Conservation (phyloP, 768 basidiomycete genomes). For the Leccinum barrowsii region DNA sequence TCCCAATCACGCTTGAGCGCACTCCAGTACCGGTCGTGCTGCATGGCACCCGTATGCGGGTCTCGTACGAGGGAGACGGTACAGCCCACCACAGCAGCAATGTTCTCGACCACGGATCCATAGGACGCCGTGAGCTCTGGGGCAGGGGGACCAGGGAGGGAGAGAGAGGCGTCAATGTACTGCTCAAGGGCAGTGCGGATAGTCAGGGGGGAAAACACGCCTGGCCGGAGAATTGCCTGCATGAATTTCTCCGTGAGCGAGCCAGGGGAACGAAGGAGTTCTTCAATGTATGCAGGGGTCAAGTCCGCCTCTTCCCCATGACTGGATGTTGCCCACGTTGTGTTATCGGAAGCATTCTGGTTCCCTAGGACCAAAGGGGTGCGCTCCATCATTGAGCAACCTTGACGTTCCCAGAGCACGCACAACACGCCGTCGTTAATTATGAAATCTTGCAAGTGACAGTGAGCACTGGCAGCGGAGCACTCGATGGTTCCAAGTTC, state of each 20-base stretch:
- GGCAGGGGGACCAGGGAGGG: slow-evolving; percentile 54
- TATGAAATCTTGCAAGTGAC: slow-evolving; percentile 78
- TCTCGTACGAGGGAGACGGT: slow-evolving; percentile 72
- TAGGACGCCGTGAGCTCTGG: slow-evolving; percentile 61
- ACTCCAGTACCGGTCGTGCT: slow-evolving; percentile 78
- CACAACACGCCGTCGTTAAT: slow-evolving; percentile 51
- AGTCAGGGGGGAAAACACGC: slow-evolving; percentile 80
- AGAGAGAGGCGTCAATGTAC: slow-evolving; percentile 71
- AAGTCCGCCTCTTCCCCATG: slow-evolving; percentile 73
- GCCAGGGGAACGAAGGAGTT: slow-evolving; percentile 65
- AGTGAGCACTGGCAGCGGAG: slow-evolving; percentile 57
- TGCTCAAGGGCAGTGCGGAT: slow-evolving; percentile 79
- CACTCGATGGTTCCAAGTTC: slow-evolving; percentile 58
- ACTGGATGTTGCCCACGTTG: slow-evolving; percentile 51
- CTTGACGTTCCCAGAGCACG: slow-evolving; percentile 79
- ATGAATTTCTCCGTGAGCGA: slow-evolving; percentile 79
- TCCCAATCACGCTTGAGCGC: slow-evolving; percentile 93
- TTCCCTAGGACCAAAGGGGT: slow-evolving; percentile 44
- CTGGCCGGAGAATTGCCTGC: slow-evolving; percentile 79
- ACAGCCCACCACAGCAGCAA: slow-evolving; percentile 83
- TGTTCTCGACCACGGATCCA: slow-evolving; percentile 65
- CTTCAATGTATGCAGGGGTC: slow-evolving; percentile 86
- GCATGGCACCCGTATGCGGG: slow-evolving; percentile 73
- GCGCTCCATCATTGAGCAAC: slow-evolving; percentile 65
- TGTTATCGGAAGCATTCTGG: slow-evolving; percentile 25